Evolutionary conservation across 768 basidiomycete species (phyloP).

Genomic region (Lactarius vividus): DNA sequence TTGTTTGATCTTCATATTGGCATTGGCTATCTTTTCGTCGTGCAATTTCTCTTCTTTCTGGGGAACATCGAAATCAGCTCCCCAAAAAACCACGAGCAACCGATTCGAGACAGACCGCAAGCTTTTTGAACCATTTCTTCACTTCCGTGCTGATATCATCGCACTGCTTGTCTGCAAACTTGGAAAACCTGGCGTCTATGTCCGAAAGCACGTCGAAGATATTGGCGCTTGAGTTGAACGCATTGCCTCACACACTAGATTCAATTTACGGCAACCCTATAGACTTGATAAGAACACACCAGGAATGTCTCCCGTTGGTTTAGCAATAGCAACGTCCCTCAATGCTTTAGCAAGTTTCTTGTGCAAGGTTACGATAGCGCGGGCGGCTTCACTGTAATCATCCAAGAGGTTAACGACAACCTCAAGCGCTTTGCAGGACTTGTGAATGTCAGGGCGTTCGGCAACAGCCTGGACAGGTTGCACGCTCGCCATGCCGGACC

Average conservation of each 20-base stretch:
- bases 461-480: constrained; percentile 37
- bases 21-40: constrained; percentile 63
- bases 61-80: not conserved
- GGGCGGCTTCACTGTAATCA: constrained; percentile 73
- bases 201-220: constrained; percentile 72
- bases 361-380: constrained; percentile 59
- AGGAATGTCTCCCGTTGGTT: constrained; percentile 58
- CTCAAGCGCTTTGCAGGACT: constrained; percentile 75
- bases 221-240: constrained; percentile 58
- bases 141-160: constrained; percentile 62
- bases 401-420: constrained; percentile 60
- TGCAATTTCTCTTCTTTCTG: constrained; percentile 82
- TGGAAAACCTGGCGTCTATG: constrained; percentile 71
- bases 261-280: constrained; percentile 11
- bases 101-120: constrained; percentile 53
- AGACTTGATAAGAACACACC: constrained; percentile 42
- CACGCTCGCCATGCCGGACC: constrained; percentile 20
- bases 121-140: constrained; percentile 85
- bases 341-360: constrained; percentile 74
- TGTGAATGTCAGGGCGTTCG: constrained; percentile 74
- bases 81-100: not conserved
- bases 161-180: constrained; percentile 71
- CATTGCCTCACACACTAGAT: constrained; percentile 49
- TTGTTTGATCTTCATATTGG: constrained; percentile 74
- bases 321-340: constrained; percentile 59